These are phyloP conservation scores for Dipteronia sinensis DNA, from an alignment of 345 rosid genomes.

Conservation along the genomic window DNA sequence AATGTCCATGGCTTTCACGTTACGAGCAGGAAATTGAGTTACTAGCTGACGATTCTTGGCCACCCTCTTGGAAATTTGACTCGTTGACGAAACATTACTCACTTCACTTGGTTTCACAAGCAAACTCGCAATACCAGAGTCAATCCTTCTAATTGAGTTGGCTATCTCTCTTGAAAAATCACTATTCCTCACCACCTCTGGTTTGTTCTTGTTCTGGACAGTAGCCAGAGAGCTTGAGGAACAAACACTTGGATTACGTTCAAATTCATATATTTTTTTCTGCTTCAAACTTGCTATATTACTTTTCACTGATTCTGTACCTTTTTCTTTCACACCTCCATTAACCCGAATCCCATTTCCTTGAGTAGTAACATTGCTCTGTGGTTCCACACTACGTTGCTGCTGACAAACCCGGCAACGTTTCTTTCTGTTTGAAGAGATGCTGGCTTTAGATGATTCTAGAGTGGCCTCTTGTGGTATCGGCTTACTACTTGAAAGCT, in stretches of 20 bases:
- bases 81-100: not conserved
- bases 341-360: not conserved
- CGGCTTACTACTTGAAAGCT: not conserved
- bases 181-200: not conserved
- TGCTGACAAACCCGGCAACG: not conserved
- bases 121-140: slow-evolving; percentile 42
- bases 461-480: not conserved
- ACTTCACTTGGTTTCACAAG: not conserved
- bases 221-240: slow-evolving; percentile 13
- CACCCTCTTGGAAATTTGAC: not conserved
- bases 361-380: not conserved
- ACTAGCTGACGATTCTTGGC: not conserved
- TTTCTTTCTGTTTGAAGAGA: slow-evolving; percentile 21
- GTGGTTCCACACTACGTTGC: slow-evolving; percentile 3
- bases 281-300: not conserved
- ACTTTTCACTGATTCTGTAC: not conserved
- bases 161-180: slow-evolving; percentile 30
- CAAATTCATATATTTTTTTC: not conserved
- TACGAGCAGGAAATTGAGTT: not conserved
- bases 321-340: not conserved
- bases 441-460: slow-evolving; percentile 15
- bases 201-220: not conserved
- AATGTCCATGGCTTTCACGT: not conserved
- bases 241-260: not conserved
- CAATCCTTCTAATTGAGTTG: slow-evolving; percentile 43